Evolutionary conservation across 768 basidiomycete species (phyloP), one percentile per base, ranked within the genome.

Genomic region (Russula sp.): DNA sequence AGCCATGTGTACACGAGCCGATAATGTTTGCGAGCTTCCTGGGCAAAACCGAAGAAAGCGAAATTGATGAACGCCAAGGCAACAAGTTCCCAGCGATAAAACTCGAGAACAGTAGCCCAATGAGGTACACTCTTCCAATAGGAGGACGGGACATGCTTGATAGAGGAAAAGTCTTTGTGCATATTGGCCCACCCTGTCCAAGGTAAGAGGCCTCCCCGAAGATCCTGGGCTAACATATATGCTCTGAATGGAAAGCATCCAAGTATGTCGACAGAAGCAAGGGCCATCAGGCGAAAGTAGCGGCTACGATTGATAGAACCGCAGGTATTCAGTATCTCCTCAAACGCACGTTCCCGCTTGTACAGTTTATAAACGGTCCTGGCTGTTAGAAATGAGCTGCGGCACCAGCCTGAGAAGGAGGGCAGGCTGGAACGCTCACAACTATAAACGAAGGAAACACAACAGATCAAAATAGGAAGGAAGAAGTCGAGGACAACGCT

Each of bases 151-250:
- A 70, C 61, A 41, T 73, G 73, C 0, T 61, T 68, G 3, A 85
- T 70, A 8, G 75, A 74, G 3, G 70, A 75, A 66, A 75, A 83
- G 42, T 77, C 68, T 32, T 60, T 76, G 66, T 88, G 87, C 0
- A 80, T 76, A 66, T 80, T 75, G 0, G 68, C 73, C 79, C 82
- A 83, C 32, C 78, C 77, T 0, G 65, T 59, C 74, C 78, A 85
- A 2, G 76, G 75, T 1, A 59, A 42, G 6, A 81, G 48, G 0
- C 69, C 69, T 0, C 34, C 7, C 0, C 34, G 51, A 0, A 68
- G 61, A 55, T 79, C 73, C 14, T 70, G 25, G 13, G 69, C 67
- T 58, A 75, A 65, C 38, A 65, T 56, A 53, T 67, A 73, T 47
- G 72, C 58, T 62, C 65, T 52, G 66, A 75, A 56, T 14, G 71